Percentiles rank a stretch among this genome's conserved stretches.
phyloP scores from a whole-genome alignment of 1,284 basidiomycete species.

The Leccinum holopus region DNA sequence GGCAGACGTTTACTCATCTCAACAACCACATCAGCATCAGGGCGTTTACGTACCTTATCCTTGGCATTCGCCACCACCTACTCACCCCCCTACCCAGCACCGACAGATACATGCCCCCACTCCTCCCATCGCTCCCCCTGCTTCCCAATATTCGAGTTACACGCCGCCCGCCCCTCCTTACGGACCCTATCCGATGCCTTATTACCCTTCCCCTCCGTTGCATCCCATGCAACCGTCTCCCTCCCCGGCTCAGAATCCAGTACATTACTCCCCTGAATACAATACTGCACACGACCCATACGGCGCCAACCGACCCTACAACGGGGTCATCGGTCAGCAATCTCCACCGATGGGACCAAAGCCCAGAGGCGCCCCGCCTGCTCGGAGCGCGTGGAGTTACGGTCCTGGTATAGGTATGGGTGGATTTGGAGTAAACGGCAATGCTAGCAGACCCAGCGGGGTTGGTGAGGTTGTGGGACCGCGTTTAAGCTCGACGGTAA shows the following conservation, averaged over 20 bases:
- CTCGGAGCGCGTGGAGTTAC: slow-evolving; percentile 62
- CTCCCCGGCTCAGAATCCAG: slow-evolving; percentile 35
- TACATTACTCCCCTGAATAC: slow-evolving; percentile 31
- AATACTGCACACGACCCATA: slow-evolving; percentile 34
- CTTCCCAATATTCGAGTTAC: slow-evolving; percentile 40
- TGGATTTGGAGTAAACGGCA: slow-evolving; percentile 37
- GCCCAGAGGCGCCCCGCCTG: slow-evolving; percentile 43
- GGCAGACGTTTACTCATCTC: slow-evolving; percentile 35
- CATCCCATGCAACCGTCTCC: slow-evolving; percentile 40
- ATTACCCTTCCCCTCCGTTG: slow-evolving; percentile 44
- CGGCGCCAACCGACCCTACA: slow-evolving; percentile 24
- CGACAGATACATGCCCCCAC: slow-evolving; percentile 35
- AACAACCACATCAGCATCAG: slow-evolving; percentile 35
- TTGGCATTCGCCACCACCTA: slow-evolving; percentile 36
- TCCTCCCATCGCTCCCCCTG: slow-evolving; percentile 32
- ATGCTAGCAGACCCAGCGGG: slow-evolving; percentile 19
- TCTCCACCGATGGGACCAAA: slow-evolving; percentile 32
- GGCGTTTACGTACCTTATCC: slow-evolving; percentile 41
- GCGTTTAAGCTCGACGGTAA: slow-evolving; percentile 50
- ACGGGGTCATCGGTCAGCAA: slow-evolving; percentile 29
- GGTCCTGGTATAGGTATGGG: slow-evolving; percentile 58
- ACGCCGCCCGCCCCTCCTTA: slow-evolving; percentile 37
- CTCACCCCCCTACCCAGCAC: slow-evolving; percentile 33
- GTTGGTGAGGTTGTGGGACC: slow-evolving; percentile 58
- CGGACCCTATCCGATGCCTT: slow-evolving; percentile 48